Evolutionary conservation across 768 basidiomycete genomes (phyloP).

Genomic region (Kwoniella dejecticola): DNA sequence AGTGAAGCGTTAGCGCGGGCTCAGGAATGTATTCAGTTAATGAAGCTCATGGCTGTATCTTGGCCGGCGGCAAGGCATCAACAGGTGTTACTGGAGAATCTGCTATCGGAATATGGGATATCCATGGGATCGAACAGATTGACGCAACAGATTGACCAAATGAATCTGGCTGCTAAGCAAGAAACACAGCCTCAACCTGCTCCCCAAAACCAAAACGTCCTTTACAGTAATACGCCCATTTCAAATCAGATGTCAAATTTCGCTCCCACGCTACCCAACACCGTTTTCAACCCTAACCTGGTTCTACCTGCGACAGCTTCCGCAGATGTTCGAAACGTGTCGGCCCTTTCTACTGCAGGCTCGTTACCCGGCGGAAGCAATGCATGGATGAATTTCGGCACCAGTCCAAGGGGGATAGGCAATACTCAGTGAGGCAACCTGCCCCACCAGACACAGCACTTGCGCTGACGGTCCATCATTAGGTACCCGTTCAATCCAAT

Average conservation of each 20-base stretch:
- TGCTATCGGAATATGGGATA: constrained; percentile 32
- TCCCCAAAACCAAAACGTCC: background rate
- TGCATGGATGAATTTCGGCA: constrained; percentile 1
- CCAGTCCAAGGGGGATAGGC: background rate
- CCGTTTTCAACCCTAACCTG: background rate
- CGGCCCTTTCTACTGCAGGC: background rate
- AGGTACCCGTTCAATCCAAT: background rate
- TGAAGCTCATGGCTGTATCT: constrained; percentile 33
- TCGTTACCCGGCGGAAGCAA: background rate
- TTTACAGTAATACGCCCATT: no score
- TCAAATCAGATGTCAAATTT: no score
- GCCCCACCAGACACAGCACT: background rate
- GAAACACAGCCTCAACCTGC: background rate
- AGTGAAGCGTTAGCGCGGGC: constrained; percentile 28
- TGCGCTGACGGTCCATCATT: background rate
- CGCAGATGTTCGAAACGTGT: background rate
- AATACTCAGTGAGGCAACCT: background rate
- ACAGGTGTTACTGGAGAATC: constrained; percentile 22
- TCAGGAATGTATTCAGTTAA: constrained; percentile 32
- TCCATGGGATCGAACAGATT: constrained; percentile 1
- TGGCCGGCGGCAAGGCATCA: constrained; percentile 38
- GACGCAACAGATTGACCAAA: constrained; percentile 1
- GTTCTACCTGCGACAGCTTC: background rate
- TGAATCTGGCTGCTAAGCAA: background rate
- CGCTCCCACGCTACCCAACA: background rate